Evolutionary conservation across 2,329 filamentous ascomycete genomes (phyloP), one percentile per base, ranked within the genome.

Genomic region (Fusarium sp.): DNA sequence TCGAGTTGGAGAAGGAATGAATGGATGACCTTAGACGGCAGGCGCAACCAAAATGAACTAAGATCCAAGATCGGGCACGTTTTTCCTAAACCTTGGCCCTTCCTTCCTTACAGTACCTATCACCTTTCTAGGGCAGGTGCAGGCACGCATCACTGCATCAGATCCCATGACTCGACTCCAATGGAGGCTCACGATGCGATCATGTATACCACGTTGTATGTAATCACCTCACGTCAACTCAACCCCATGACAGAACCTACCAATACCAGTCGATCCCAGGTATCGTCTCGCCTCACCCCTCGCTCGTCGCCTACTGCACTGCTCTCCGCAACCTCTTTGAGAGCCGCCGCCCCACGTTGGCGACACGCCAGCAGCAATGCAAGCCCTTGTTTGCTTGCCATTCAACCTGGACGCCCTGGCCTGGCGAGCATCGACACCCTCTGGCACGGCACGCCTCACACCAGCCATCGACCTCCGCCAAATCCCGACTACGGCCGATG

Each of bases 81-180:
- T 57, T 38, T 38, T 20, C 7, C 12, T 38, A 33, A 40, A 33
- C 31, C 40, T 56, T 49, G 44, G 16, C 27, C 27, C 44, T 49
- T 29, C 16, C 42, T 46, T 46, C 33, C 33, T 5, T 35, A 35
- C 33, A 24, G 35, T 16, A 2, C 24, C 29, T 33, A 17, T 56
- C 31, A 56, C 33, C 53, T 36, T 57, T 40, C 53, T 56, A n/a
- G 53, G 53, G 61, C 44, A 61, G 33, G 31, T 51, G 58, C 31
- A 53, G 49, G 49, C 49, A 53, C 49, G 49, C 49, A 66, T 46
- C 42, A 64, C 31, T 27, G 49, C 49, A 66, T 46, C 42, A 64
- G 64, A 76, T 70, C 71, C 63, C 73, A 77, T 77, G 75, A 77
- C 75, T 74, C 67, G 64, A 60, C 57, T 51, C 68, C 46, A 64